Evolutionary conservation across 2,329 filamentous ascomycete genomes (phyloP).

Genomic region (Penicillium decumbens): DNA sequence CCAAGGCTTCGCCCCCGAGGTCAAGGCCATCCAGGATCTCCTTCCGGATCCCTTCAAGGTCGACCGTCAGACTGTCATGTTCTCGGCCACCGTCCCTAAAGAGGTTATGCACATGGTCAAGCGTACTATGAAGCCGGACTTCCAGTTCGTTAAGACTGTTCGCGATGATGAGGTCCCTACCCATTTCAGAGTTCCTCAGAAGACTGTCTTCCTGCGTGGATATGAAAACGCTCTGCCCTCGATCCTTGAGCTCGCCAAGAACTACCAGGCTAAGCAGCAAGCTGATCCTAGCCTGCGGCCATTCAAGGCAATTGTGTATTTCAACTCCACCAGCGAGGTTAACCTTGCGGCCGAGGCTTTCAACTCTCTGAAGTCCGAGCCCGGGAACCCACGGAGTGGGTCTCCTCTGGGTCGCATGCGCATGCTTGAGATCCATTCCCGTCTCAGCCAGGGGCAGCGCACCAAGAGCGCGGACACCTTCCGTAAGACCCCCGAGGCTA

Average conservation of each 20-base stretch:
- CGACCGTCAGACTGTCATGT: constrained; percentile 84
- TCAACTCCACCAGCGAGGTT: constrained; percentile 72
- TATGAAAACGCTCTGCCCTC: constrained; percentile 74
- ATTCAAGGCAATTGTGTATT: constrained; percentile 96
- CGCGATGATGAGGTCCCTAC: constrained; percentile 75
- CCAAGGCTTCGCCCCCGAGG: constrained; percentile 62
- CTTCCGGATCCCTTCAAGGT: constrained; percentile 62
- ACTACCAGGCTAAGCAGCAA: constrained; percentile 49
- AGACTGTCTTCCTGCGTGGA: constrained; percentile 61
- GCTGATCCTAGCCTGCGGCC: constrained; percentile 47
- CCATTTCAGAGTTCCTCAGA: constrained; percentile 78
- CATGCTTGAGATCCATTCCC: constrained; percentile 68
- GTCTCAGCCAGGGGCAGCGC: constrained; percentile 64
- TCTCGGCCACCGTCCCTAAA: constrained; percentile 85
- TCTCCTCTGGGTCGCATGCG: constrained; percentile 32
- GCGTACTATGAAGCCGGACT: constrained; percentile 71
- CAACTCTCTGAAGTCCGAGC: constrained; percentile 41
- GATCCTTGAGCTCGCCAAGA: constrained; percentile 68
- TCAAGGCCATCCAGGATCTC: constrained; percentile 55
- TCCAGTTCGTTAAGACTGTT: constrained; percentile 89
- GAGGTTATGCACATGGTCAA: constrained; percentile 77
- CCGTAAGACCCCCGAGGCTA: constrained; percentile 56
- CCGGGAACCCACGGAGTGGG: constrained; percentile 9
- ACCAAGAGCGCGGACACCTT: constrained; percentile 69
- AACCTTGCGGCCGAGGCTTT: constrained; percentile 60